phyloP scores from a whole-genome alignment of 225 moss, liverwort and hornwort genomes.

The Bryum argenteum region DNA sequence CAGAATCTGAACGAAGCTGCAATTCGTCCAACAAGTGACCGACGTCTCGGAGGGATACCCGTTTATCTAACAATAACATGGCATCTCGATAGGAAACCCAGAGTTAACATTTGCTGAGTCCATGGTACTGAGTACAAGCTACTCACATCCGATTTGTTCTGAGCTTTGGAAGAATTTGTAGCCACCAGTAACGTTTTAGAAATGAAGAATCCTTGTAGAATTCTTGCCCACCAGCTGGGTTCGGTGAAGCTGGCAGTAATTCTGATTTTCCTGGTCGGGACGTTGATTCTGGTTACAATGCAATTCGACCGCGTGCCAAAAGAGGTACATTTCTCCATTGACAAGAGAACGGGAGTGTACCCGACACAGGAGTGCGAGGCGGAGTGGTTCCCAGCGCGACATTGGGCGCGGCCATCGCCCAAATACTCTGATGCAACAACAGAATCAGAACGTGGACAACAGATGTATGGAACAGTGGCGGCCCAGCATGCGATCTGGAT shows the following conservation, averaged over 20 bases:
- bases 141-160: not conserved
- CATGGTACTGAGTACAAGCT: not conserved
- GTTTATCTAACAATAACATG: too few species aligned
- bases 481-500: constrained; percentile 28
- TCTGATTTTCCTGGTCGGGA: not conserved
- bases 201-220: not conserved
- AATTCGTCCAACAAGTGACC: too few species aligned
- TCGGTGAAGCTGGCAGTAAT: not conserved
- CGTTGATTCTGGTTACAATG: not conserved
- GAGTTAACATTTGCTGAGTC: too few species aligned
- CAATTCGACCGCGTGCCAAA: not conserved
- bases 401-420: constrained; percentile 18
- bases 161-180: not conserved
- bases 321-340: not conserved
- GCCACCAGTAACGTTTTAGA: not conserved
- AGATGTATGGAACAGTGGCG: constrained; percentile 26
- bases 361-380: not conserved
- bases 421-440: not conserved
- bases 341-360: not conserved
- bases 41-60: too few species aligned
- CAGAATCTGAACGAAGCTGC: not conserved
- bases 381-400: constrained; percentile 18
- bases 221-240: not conserved
- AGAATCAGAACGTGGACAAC: not conserved
- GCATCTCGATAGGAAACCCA: too few species aligned